Percentiles rank a stretch among this genome's conserved stretches.
Conservation (phyloP, 768 basidiomycete species). For the Russula sp. region DNA sequence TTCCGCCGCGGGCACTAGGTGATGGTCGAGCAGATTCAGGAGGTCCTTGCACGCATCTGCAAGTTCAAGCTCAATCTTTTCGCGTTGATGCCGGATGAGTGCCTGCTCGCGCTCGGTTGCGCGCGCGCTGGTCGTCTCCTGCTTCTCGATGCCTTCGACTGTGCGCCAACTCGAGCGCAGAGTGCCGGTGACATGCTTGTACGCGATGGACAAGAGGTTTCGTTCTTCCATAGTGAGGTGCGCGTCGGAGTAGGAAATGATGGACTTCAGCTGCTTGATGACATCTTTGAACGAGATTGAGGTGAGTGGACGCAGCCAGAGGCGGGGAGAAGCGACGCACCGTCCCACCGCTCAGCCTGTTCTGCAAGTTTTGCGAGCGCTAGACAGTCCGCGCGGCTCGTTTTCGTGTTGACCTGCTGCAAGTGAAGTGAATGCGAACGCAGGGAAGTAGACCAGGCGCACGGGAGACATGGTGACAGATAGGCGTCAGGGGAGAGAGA, state of each 20-base stretch:
- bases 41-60: conserved; percentile 75
- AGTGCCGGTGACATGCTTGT: conserved; percentile 84
- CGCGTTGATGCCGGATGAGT: conserved; percentile 67
- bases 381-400: conserved; percentile 34
- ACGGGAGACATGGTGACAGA: conserved; percentile 19
- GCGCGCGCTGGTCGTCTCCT: conserved; percentile 42
- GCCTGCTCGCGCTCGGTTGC: conserved; percentile 49
- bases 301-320: background rate
- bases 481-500: background rate
- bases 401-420: conserved; percentile 22
- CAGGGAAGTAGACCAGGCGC: background rate
- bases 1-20: conserved; percentile 53
- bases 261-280: conserved; percentile 69
- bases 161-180: conserved; percentile 83
- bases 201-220: conserved; percentile 82
- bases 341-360: conserved; percentile 86
- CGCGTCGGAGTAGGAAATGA: conserved; percentile 61
- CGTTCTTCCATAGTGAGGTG: conserved; percentile 79
- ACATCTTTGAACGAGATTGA: conserved; percentile 44
- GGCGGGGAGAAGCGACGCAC: conserved; percentile 34
- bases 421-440: conserved; percentile 1
- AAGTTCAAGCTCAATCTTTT: conserved; percentile 72
- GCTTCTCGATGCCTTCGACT: conserved; percentile 69
- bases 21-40: conserved; percentile 57
- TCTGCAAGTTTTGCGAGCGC: conserved; percentile 78